Evolutionary conservation across 176 grass and related monocot species (phyloP).

Genomic region (Ensete glaucum): DNA sequence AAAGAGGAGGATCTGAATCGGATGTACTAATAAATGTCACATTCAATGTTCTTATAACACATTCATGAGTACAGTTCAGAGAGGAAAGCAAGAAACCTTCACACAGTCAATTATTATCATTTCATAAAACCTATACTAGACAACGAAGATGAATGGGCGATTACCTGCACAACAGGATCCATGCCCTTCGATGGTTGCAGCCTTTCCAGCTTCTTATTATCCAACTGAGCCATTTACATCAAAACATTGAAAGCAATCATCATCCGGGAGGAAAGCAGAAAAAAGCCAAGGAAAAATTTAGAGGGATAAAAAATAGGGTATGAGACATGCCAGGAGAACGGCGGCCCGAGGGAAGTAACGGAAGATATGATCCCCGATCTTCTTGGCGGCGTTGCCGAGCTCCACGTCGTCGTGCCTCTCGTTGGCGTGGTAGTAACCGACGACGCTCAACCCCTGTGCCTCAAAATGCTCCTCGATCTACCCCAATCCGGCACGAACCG

Average conservation of each 20-base stretch:
- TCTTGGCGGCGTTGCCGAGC: constrained; percentile 66
- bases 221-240: constrained; percentile 39
- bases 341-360: constrained; percentile 80
- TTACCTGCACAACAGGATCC: constrained; percentile 52
- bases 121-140: not conserved
- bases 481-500: not conserved
- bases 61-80: no score
- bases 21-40: no score
- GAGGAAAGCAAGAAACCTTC: not conserved
- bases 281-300: not conserved
- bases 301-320: not conserved
- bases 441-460: constrained; percentile 47
- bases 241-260: not conserved
- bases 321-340: constrained; percentile 50
- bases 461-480: constrained; percentile 69
- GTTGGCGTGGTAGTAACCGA: constrained; percentile 99
- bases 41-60: no score
- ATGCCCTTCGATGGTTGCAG: constrained; percentile 36
- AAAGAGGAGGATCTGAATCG: no score
- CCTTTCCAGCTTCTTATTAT: constrained; percentile 73
- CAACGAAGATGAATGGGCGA: not conserved
- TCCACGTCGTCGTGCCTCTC: constrained; percentile 55
- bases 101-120: not conserved
- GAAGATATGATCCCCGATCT: constrained; percentile 90
- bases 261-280: constrained; percentile 10